These are phyloP conservation scores for Dacryopinax spathularia DNA, from an alignment of 768 basidiomycete species.

Conservation along the genomic window DNA sequence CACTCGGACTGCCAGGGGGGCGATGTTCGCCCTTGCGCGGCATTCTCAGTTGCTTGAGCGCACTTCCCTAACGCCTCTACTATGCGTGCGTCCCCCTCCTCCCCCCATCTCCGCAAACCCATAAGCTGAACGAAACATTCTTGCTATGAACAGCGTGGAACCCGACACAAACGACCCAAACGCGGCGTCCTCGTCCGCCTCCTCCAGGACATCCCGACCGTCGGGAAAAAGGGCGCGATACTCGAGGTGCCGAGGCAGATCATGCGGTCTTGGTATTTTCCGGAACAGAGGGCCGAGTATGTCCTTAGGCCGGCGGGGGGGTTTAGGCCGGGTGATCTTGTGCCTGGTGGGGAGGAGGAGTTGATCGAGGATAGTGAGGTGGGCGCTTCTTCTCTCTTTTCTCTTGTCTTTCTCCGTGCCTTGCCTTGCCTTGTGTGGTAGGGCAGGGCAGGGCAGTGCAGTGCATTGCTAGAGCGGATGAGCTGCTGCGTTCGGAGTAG, in stretches of 20 bases:
- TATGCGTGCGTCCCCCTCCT: not conserved
- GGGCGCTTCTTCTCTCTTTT: too few species aligned
- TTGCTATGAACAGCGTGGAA: not conserved
- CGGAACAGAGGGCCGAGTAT: not conserved
- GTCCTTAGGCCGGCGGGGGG: not conserved
- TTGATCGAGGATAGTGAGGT: not conserved
- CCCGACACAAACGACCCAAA: not conserved
- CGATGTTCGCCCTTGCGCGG: not conserved
- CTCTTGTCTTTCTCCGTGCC: too few species aligned
- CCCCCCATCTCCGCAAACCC: not conserved
- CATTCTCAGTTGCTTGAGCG: not conserved
- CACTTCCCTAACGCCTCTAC: not conserved
- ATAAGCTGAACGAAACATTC: not conserved
- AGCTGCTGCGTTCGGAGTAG: not conserved
- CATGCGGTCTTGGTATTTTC: not conserved
- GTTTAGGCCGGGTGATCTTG: not conserved
- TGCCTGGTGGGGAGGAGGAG: not conserved
- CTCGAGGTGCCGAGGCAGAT: not conserved
- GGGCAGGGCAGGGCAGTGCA: too few species aligned
- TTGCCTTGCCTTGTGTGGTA: too few species aligned
- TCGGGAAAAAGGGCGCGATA: not conserved
- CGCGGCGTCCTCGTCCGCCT: not conserved
- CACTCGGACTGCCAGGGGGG: too few species aligned
- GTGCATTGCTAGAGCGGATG: not conserved
- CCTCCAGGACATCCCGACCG: not conserved